Conservation (phyloP, 2,329 filamentous ascomycete species). For the Trichoderma sp. region DNA sequence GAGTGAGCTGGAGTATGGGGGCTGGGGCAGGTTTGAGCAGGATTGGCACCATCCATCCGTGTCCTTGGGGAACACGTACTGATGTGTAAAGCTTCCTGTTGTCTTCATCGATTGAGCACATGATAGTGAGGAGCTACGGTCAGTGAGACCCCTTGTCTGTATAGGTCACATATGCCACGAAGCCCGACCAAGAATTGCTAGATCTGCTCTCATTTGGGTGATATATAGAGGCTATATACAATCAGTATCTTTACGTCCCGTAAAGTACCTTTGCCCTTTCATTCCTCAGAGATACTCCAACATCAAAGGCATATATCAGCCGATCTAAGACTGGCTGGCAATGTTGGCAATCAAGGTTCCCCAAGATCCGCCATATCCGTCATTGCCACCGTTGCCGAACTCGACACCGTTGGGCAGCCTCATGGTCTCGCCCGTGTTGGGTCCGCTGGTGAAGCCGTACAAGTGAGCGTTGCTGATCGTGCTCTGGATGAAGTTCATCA, state of each 20-base stretch:
- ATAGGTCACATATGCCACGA: no score
- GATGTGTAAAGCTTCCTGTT: background rate
- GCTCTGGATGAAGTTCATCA: slow-evolving; percentile 32
- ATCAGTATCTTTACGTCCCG: background rate
- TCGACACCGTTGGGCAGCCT: slow-evolving; percentile 28
- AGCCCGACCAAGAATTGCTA: no score
- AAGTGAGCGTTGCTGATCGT: slow-evolving; percentile 26
- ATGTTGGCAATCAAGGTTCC: slow-evolving; percentile 30
- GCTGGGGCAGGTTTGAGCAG: slow-evolving; percentile 56
- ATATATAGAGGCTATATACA: background rate
- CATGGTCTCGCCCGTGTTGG: slow-evolving; percentile 28
- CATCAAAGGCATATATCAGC: background rate
- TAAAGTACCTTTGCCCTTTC: background rate
- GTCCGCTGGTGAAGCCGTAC: slow-evolving; percentile 30
- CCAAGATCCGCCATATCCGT: slow-evolving; percentile 32
- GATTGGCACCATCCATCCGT: slow-evolving; percentile 48
- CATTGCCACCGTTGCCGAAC: slow-evolving; percentile 30
- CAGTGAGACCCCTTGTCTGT: no score
- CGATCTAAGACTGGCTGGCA: slow-evolving; percentile 29
- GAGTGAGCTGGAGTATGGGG: slow-evolving; percentile 54
- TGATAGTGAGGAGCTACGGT: background rate
- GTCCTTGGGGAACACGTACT: slow-evolving; percentile 42
- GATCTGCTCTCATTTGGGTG: background rate
- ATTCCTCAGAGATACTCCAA: background rate
- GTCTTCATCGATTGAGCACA: background rate